Conservation (phyloP, 75 land plant species). For the Pinus tabuliformis region DNA sequence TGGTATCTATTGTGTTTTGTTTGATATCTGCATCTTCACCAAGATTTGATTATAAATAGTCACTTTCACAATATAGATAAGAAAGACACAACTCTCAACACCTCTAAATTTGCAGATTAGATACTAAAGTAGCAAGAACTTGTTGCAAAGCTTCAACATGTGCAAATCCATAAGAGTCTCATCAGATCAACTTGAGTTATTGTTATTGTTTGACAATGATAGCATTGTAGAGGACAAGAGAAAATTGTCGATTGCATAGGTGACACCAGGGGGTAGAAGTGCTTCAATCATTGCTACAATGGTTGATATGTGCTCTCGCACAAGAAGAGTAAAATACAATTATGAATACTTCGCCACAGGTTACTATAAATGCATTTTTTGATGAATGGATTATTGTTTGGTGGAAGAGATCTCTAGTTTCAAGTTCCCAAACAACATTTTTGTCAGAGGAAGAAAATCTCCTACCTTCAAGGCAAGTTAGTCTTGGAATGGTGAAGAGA, state of each 20-base stretch:
- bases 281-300: conserved; percentile 83
- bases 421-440: not conserved
- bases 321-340: conserved; percentile 74
- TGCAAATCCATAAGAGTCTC: conserved; percentile 69
- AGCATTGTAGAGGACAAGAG: conserved; percentile 84
- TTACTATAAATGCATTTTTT: conserved; percentile 78
- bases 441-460: not conserved
- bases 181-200: conserved; percentile 70
- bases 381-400: conserved; percentile 84
- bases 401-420: conserved; percentile 49
- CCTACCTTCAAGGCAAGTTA: conserved; percentile 16
- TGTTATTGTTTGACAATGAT: conserved; percentile 74
- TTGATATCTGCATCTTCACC: conserved; percentile 47
- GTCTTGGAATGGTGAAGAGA: conserved; percentile 24
- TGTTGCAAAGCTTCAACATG: conserved; percentile 75
- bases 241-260: conserved; percentile 78
- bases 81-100: conserved; percentile 1
- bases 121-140: conserved; percentile 41
- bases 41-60: conserved; percentile 9
- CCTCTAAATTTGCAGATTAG: conserved; percentile 1
- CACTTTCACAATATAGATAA: not conserved
- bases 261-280: conserved; percentile 90
- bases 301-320: conserved; percentile 76
- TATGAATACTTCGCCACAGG: conserved; percentile 82
- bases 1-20: conserved; percentile 61